Evolutionary conservation across 108 stramenopile species (phyloP).

Genomic region (Nitzschia inconspicua): DNA sequence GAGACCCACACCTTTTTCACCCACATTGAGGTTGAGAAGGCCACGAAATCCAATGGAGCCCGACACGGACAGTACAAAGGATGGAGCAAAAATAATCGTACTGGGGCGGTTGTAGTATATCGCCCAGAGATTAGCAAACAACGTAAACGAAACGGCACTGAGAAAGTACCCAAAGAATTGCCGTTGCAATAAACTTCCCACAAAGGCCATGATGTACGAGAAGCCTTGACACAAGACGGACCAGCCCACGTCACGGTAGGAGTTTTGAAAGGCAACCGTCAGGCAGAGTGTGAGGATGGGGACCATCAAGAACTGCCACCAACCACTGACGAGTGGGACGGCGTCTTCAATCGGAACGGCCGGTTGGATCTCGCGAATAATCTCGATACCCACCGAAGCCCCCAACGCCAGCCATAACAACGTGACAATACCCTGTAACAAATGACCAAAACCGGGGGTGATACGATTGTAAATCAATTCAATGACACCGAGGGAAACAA

Average conservation of each 20-base stretch:
- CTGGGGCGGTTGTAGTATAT: slow-evolving; percentile 2
- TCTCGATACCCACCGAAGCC: neutral
- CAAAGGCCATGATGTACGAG: neutral
- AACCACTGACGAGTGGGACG: slow-evolving; percentile 1
- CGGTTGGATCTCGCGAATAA: neutral
- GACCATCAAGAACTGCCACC: slow-evolving; percentile 6
- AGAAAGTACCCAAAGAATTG: slow-evolving; percentile 2
- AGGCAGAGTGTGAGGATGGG: slow-evolving; percentile 6
- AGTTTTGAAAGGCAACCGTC: slow-evolving; percentile 8
- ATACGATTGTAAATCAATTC: slow-evolving; percentile 10
- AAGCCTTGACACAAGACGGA: neutral
- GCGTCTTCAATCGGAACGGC: neutral
- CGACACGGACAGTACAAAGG: neutral
- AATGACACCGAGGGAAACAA: slow-evolving; percentile 4
- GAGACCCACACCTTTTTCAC: slow-evolving; percentile 1
- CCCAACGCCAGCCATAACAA: slow-evolving; percentile 10
- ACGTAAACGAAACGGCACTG: neutral
- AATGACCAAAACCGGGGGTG: neutral
- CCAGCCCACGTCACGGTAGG: neutral
- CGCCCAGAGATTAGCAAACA: slow-evolving; percentile 8
- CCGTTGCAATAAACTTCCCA: neutral
- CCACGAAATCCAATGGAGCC: slow-evolving; percentile 10
- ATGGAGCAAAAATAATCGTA: slow-evolving; percentile 6
- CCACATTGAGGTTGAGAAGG: neutral
- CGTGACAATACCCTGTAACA: slow-evolving; percentile 7